Base-by-base conservation (phyloP, 805 yeast genomes). In the Kuraishia hungarica region DNA sequence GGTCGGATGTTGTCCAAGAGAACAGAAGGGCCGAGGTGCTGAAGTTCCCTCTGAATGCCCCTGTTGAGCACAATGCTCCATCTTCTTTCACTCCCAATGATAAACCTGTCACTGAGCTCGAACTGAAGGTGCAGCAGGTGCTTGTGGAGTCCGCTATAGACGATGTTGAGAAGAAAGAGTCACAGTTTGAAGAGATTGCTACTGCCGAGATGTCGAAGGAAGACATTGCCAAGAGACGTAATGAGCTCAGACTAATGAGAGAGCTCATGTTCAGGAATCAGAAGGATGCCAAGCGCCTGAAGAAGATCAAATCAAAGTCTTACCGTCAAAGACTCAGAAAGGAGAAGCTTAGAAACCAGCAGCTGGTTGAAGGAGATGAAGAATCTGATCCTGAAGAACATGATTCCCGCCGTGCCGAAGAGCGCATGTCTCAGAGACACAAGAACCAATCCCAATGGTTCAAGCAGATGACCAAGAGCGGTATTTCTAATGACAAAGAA, bases 181-280 rank as follows among this genome's bases (percentile, higher is more conserved):
- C 91, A n/a, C 82, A 87, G 3, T 92, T 91, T 69, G 97, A 93
- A 68, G 89, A 92, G 54, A 79, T 90, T 39, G 92, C 89, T 7
- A 82, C 88, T 1, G 91, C 96, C 1, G 85, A 86, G 64, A 53
- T 93, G 68, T 78, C 94, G 0, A 80, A 85, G 26, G 96, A 87
- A 58, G 98, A 94, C 53, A 72, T 93, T 73, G 72, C 75, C 55
- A 82, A 84, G 66, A 79, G 96, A 57, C 86, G 94, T 7, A 81
- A 82, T 57, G 97, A 93, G 70, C 77, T 93, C 61, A 81, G 98
- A 61, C 72, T 87, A 64, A 90, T 91, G 97, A 81, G 99, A 60
- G 99, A 94, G 67, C 79, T 93, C 59, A 89, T 93, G 97, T 94
- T 91, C 74, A 80, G 98, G 63, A 97, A 93, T 64, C 97, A 93